Evolutionary conservation across 2,329 filamentous ascomycete species (phyloP).

Genomic region (Exophiala mesophila): DNA sequence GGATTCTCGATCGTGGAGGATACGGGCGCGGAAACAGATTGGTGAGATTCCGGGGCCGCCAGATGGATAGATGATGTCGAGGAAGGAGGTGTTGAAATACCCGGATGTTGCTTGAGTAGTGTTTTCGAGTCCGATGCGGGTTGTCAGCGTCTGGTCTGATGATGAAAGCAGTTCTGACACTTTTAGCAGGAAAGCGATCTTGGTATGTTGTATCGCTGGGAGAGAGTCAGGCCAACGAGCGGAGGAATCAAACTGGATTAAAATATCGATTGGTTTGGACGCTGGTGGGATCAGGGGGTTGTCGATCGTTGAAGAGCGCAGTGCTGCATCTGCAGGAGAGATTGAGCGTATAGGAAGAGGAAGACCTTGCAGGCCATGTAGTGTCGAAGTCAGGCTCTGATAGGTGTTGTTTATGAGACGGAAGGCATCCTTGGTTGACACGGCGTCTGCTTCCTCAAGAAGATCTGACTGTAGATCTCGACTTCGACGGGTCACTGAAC

Average conservation of each 20-base stretch:
- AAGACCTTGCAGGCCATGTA: constrained; percentile 72
- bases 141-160: constrained; percentile 55
- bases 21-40: constrained; percentile 74
- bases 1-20: constrained; percentile 84
- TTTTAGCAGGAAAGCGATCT: constrained; percentile 76
- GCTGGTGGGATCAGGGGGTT: constrained; percentile 27
- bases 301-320: constrained; percentile 62
- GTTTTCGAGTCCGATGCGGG: constrained; percentile 77
- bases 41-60: constrained; percentile 36
- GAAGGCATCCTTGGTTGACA: constrained; percentile 20
- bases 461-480: constrained; percentile 38
- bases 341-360: constrained; percentile 83
- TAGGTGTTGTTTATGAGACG: constrained; percentile 48
- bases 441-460: constrained; percentile 6
- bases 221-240: constrained; percentile 91
- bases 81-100: constrained; percentile 28
- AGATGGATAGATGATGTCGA: constrained; percentile 72
- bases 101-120: constrained; percentile 33
- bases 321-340: constrained; percentile 63
- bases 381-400: constrained; percentile 59
- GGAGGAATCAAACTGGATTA: constrained; percentile 89
- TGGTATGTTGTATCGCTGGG: constrained; percentile 84
- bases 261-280: constrained; percentile 62
- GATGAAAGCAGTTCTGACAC: constrained; percentile 68
- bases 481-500: constrained; percentile 50